phyloP scores from a whole-genome alignment of 2,329 filamentous ascomycete genomes.

The Talaromyces sp. region DNA sequence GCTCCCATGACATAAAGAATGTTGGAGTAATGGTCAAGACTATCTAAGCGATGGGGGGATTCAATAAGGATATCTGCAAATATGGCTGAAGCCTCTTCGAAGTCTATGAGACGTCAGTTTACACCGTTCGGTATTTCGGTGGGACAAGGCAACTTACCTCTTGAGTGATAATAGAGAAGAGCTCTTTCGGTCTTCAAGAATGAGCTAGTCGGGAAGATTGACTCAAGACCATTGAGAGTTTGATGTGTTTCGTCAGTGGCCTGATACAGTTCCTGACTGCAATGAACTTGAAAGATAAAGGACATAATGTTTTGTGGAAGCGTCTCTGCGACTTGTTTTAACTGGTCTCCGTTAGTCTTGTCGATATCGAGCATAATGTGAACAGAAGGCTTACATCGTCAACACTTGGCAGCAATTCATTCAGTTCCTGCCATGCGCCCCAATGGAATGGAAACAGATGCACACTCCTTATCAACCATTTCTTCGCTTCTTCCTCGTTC shows the following conservation, averaged over 20 bases:
- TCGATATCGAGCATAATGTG: background rate
- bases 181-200: constrained; percentile 90
- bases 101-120: constrained; percentile 40
- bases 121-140: background rate
- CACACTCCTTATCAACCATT: constrained; percentile 82
- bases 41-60: constrained; percentile 70
- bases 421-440: constrained; percentile 94
- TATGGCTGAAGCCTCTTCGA: constrained; percentile 58
- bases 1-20: constrained; percentile 90
- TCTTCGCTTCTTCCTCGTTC: constrained; percentile 77
- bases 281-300: constrained; percentile 88
- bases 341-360: constrained; percentile 42
- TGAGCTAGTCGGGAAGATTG: constrained; percentile 79
- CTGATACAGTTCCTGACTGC: constrained; percentile 87
- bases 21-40: constrained; percentile 93
- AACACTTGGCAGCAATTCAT: constrained; percentile 67
- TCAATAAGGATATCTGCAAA: constrained; percentile 64
- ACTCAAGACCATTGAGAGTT: constrained; percentile 69
- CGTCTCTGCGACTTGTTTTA: constrained; percentile 64
- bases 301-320: constrained; percentile 88
- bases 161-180: constrained; percentile 82
- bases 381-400: constrained; percentile 63
- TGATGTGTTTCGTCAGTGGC: constrained; percentile 69
- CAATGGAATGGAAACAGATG: constrained; percentile 92
- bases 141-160: constrained; percentile 41